phyloP scores from a whole-genome alignment of 768 basidiomycete species.

The Leccinellum albellum region DNA sequence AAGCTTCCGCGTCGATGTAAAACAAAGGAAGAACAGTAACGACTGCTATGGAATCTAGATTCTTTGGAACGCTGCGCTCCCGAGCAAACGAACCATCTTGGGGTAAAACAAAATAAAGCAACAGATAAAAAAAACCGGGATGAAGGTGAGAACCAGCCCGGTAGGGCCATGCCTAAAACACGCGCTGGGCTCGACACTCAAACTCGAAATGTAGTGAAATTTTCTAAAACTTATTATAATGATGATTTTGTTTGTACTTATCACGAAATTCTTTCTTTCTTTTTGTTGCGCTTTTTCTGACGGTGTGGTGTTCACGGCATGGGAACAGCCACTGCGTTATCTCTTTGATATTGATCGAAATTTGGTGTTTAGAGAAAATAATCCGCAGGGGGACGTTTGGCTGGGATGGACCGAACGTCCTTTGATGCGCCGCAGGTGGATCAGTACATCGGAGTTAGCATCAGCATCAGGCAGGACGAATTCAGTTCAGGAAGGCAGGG shows the following conservation, averaged over 20 bases:
- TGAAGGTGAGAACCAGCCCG: slow-evolving; percentile 16
- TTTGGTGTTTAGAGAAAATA: slow-evolving; percentile 63
- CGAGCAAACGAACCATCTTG: background rate
- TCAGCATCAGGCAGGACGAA: background rate
- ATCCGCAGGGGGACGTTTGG: slow-evolving; percentile 82
- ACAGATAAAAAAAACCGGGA: slow-evolving; percentile 4
- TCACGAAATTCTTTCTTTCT: background rate
- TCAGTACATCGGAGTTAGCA: background rate
- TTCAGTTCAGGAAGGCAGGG: background rate
- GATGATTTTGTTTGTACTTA: background rate
- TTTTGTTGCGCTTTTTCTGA: background rate
- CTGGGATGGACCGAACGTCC: slow-evolving; percentile 80
- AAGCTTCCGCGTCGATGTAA: background rate
- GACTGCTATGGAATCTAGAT: background rate
- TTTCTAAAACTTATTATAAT: background rate
- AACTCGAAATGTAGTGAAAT: slow-evolving; percentile 6
- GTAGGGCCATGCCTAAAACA: slow-evolving; percentile 28
- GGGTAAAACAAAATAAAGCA: background rate
- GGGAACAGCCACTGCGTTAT: background rate
- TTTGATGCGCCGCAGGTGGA: slow-evolving; percentile 24
- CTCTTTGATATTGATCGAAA: slow-evolving; percentile 12
- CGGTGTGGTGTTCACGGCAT: slow-evolving; percentile 16
- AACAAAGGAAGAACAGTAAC: background rate
- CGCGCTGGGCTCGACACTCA: slow-evolving; percentile 14
- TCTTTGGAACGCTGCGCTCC: background rate